A percentile compares a stretch with the other conserved stretches of the same genome.
phyloP scores from a whole-genome alignment of 352 stramenopile species.

The Pythium periplocum region DNA sequence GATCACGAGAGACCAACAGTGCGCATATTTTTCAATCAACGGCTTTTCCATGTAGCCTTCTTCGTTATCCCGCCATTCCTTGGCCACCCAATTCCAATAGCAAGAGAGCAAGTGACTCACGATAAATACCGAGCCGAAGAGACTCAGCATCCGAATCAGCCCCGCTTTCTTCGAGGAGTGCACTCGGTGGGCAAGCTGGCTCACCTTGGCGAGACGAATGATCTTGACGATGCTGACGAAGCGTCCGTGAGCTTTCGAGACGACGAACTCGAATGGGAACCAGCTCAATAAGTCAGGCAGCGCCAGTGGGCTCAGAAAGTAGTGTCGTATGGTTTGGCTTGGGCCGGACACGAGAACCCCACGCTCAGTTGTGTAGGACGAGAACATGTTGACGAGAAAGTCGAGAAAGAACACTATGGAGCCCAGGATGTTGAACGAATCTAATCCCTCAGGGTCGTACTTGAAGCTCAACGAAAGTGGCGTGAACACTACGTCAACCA shows the following conservation, averaged over 20 bases:
- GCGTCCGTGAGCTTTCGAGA: conserved; percentile 24
- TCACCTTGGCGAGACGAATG: conserved; percentile 66
- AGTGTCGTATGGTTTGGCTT: conserved; percentile 32
- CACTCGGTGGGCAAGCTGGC: conserved; percentile 41
- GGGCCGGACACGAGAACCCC: conserved; percentile 48
- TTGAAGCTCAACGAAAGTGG: conserved; percentile 48
- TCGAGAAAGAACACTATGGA: conserved; percentile 47
- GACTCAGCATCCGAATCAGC: conserved; percentile 43
- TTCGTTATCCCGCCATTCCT: conserved; percentile 34
- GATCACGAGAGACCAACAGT: conserved; percentile 51
- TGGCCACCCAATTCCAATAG: conserved; percentile 57
- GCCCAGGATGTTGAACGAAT: conserved; percentile 27
- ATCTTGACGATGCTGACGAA: conserved; percentile 64
- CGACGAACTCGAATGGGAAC: conserved; percentile 58
- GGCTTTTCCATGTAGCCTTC: conserved; percentile 20
- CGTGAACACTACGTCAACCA: conserved; percentile 47
- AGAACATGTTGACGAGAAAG: conserved; percentile 50
- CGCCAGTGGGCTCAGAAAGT: conserved; percentile 49
- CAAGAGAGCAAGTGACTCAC: conserved; percentile 51
- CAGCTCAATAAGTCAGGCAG: conserved; percentile 61
- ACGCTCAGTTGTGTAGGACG: conserved; percentile 44
- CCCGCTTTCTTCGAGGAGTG: conserved; percentile 64
- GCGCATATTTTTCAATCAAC: conserved; percentile 32
- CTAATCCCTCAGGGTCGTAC: conserved; percentile 20
- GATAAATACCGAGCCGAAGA: conserved; percentile 49